A percentile compares a stretch with the other conserved stretches of the same genome.
Evolutionary conservation across 805 yeast species (phyloP).

Genomic region (Kodamaea kakaduensis): DNA sequence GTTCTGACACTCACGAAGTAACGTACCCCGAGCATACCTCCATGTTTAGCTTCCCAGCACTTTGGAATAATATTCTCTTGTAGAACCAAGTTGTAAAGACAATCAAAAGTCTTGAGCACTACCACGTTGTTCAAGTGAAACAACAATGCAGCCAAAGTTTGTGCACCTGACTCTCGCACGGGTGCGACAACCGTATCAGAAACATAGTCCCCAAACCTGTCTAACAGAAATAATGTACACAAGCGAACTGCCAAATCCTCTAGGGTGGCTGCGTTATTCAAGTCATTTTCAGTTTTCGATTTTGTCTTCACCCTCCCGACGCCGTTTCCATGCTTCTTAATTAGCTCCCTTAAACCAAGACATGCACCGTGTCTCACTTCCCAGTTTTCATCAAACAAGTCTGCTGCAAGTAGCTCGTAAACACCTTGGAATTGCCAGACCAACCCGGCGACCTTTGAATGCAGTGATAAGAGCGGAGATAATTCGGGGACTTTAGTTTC

Average conservation of each 20-base stretch:
- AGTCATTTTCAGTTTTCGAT: slow-evolving; percentile 56
- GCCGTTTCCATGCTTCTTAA: slow-evolving; percentile 75
- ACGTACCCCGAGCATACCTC: slow-evolving; percentile 90
- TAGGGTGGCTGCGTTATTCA: slow-evolving; percentile 61
- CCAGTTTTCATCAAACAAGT: slow-evolving; percentile 84
- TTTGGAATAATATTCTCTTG: slow-evolving; percentile 54
- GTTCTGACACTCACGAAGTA: slow-evolving; percentile 89
- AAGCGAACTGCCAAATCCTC: slow-evolving; percentile 87
- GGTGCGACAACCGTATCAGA: slow-evolving; percentile 98
- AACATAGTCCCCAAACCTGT: slow-evolving; percentile 94
- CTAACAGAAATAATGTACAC: slow-evolving; percentile 83
- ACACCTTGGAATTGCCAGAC: slow-evolving; percentile 96
- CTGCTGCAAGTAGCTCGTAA: slow-evolving; percentile 73
- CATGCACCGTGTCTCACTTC: slow-evolving; percentile 96
- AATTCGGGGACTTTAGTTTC: slow-evolving; percentile 68
- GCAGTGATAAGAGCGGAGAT: slow-evolving; percentile 66
- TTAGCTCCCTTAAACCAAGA: slow-evolving; percentile 82
- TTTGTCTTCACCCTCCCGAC: slow-evolving; percentile 79
- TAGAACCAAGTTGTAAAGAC: slow-evolving; percentile 63
- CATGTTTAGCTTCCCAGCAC: slow-evolving; percentile 97
- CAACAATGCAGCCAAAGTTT: slow-evolving; percentile 83
- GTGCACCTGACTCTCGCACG: slow-evolving; percentile 95
- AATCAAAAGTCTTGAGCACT: slow-evolving; percentile 59
- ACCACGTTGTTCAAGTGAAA: slow-evolving; percentile 63
- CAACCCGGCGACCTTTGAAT: slow-evolving; percentile 64